Evolutionary conservation across 1,139 yeast species (phyloP).

Genomic region (Scheffersomyces insectosa): DNA sequence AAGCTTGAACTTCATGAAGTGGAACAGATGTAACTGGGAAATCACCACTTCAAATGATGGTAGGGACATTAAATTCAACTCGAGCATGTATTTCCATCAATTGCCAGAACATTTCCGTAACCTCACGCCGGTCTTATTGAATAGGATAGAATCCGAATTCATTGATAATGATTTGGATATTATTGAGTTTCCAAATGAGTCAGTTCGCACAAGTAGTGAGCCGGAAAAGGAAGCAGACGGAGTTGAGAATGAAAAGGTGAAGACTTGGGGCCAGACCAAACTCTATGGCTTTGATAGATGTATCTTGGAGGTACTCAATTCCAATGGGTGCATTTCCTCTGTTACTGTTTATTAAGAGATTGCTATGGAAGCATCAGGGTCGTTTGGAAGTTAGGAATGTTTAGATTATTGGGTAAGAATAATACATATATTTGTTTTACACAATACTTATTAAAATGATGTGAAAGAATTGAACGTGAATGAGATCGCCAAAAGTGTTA

Average conservation of each 20-base stretch:
- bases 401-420: background rate
- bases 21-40: constrained; percentile 49
- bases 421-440: too few relatives aligned
- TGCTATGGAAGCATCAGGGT: too few relatives aligned
- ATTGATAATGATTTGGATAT: constrained; percentile 41
- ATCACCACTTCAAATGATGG: constrained; percentile 13
- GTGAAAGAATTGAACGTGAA: background rate
- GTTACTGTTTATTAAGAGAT: constrained; percentile 27
- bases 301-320: constrained; percentile 56
- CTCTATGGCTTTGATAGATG: constrained; percentile 46
- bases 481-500: background rate
- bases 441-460: background rate
- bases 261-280: constrained; percentile 56
- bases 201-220: background rate
- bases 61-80: constrained; percentile 18
- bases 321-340: constrained; percentile 35
- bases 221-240: constrained; percentile 36
- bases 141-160: constrained; percentile 52
- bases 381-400: too few relatives aligned
- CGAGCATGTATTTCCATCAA: constrained; percentile 35
- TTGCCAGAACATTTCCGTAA: constrained; percentile 24
- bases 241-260: constrained; percentile 42
- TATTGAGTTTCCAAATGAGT: constrained; percentile 18
- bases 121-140: constrained; percentile 45
- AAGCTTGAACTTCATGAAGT: constrained; percentile 49